Evolutionary conservation across 2,329 filamentous ascomycete species (phyloP), one percentile per base, ranked within the genome.

Genomic region (Magnaporthiopsis rhizophila): DNA sequence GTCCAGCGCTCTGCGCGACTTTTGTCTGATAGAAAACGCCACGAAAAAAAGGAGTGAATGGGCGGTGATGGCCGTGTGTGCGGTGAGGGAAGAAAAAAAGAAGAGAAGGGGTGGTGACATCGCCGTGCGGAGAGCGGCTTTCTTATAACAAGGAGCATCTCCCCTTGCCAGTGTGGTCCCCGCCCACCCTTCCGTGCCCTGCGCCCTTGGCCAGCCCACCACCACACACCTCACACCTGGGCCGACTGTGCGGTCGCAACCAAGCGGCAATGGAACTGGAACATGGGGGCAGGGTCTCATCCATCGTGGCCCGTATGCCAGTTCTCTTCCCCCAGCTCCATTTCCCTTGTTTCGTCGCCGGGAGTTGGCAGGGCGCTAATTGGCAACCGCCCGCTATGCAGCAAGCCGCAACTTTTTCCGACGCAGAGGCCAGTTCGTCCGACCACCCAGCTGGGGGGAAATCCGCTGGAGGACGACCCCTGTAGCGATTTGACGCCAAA

Each of bases 1-100:
- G 18, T 58, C 50, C 53, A 21, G 62, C 62, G 62, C 62, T 58
- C 62, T 63, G 56, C 53, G 62, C 62, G 62, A 34, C 36, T 53
- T 45, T 6, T 6, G 50, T 50, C 26, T 62, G 53, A 58, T 24
- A 50, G 53, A 62, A 62, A 57, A 57, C 32, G 32, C 38, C 18
- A 34, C 45, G 28, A 63, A 32, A 59, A 63, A 63, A 63, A 63
- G 62, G 62, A 63, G 53, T 63, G 62, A 45, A 63, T 50, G 28
- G 53, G 62, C 53, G 50, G 60, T 62, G 36, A 45, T 30, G 60
- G 60, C 60, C 60, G 60, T 62, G 60, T 12, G 38, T 36, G 56
- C 53, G 56, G 53, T 58, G 28, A 32, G 30, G 24, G 38, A 8
- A 58, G 56, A 26, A 28, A 53, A 34, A 53, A 36, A 30, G 12